phyloP scores from a whole-genome alignment of 1,284 basidiomycete species.

The Leccinum pachyderme region DNA sequence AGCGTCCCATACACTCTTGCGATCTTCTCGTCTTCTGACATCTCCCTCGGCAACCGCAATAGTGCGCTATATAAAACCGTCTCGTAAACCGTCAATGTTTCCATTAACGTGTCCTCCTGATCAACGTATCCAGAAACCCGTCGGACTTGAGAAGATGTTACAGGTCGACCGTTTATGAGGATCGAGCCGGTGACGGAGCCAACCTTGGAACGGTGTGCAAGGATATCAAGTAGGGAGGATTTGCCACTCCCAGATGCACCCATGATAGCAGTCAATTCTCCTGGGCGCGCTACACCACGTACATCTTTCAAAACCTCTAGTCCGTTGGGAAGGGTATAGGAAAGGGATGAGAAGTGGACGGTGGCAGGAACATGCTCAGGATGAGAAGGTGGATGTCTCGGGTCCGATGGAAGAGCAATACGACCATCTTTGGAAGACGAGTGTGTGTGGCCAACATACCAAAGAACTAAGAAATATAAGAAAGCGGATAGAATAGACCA shows the following conservation, averaged over 20 bases:
- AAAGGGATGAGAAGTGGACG: constrained; percentile 83
- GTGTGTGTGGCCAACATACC: constrained; percentile 81
- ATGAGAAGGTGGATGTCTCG: constrained; percentile 32
- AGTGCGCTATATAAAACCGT: constrained; percentile 93
- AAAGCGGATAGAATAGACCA: neutral
- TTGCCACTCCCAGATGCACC: constrained; percentile 97
- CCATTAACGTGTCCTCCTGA: constrained; percentile 97
- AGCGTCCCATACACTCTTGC: constrained; percentile 93
- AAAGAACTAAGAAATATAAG: constrained; percentile 58
- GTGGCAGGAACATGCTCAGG: constrained; percentile 88
- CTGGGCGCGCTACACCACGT: constrained; percentile 80
- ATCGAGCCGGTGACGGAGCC: constrained; percentile 75
- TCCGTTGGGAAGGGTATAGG: constrained; percentile 69
- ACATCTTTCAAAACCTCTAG: constrained; percentile 78
- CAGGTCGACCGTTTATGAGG: constrained; percentile 83
- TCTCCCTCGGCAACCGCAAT: constrained; percentile 86
- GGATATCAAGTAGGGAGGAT: constrained; percentile 93
- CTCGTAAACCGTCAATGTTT: constrained; percentile 96
- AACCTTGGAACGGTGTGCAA: constrained; percentile 86
- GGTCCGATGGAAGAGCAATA: constrained; percentile 49
- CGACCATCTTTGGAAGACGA: constrained; percentile 60
- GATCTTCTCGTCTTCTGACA: constrained; percentile 93
- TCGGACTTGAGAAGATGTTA: constrained; percentile 76
- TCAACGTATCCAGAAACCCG: constrained; percentile 93
- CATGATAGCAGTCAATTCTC: constrained; percentile 93